phyloP scores from a whole-genome alignment of 2,329 filamentous ascomycete genomes.

The Fusarium musae region DNA sequence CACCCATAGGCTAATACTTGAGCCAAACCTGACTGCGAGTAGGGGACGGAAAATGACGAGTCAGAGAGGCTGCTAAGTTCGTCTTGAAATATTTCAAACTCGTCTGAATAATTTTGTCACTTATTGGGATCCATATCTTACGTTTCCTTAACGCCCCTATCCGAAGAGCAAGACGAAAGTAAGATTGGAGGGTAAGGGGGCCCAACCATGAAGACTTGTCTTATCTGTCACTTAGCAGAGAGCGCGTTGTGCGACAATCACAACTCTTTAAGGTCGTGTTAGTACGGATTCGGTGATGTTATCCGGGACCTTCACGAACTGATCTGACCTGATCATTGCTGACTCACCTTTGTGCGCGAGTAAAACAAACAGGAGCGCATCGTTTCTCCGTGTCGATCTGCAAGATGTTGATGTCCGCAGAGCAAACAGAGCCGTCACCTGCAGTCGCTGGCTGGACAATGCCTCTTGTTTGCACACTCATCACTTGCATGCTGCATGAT shows the following conservation, averaged over 20 bases:
- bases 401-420: background rate
- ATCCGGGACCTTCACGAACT: background rate
- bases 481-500: constrained; percentile 25
- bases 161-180: constrained; percentile 14
- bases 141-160: background rate
- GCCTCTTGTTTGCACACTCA: constrained; percentile 3
- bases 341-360: background rate
- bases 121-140: background rate
- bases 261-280: constrained; percentile 3
- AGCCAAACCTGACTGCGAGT: background rate
- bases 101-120: background rate
- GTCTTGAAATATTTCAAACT: background rate
- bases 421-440: constrained; percentile 11
- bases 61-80: background rate
- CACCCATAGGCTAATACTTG: background rate
- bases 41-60: background rate
- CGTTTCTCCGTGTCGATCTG: background rate
- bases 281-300: background rate
- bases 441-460: constrained; percentile 17
- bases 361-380: constrained; percentile 1
- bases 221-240: constrained; percentile 21
- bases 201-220: background rate
- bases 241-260: background rate
- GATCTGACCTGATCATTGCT: background rate
- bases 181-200: constrained; percentile 24